Evolutionary conservation across 2,329 filamentous ascomycete genomes (phyloP).

Genomic region (Fusarium albidum): DNA sequence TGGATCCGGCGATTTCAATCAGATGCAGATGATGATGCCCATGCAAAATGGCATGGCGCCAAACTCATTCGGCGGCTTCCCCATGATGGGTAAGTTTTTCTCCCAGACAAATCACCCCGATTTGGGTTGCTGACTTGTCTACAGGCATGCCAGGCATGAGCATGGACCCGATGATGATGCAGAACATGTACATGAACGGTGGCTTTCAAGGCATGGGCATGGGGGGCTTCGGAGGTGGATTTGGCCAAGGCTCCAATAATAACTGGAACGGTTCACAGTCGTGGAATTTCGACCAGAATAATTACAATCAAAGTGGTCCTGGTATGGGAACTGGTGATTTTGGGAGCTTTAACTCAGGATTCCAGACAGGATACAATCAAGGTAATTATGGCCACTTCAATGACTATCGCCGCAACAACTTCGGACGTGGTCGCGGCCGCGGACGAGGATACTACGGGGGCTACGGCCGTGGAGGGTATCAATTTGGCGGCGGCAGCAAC

Average conservation of each 20-base stretch:
- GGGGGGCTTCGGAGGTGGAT: constrained; percentile 76
- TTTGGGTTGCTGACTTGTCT: constrained; percentile 40
- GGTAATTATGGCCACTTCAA: constrained; percentile 86
- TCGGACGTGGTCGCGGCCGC: constrained; percentile 71
- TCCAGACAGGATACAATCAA: constrained; percentile 80
- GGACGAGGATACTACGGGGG: constrained; percentile 69
- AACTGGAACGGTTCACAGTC: constrained; percentile 83
- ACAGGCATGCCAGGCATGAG: constrained; percentile 81
- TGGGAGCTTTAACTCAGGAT: constrained; percentile 81
- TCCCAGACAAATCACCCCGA: neutral
- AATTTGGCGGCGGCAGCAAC: constrained; percentile 51
- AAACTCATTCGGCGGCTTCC: constrained; percentile 64
- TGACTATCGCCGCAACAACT: constrained; percentile 77
- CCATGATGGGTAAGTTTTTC: constrained; percentile 84
- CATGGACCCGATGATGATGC: constrained; percentile 83
- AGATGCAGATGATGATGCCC: constrained; percentile 84
- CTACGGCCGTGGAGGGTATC: constrained; percentile 64
- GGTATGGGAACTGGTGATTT: constrained; percentile 83
- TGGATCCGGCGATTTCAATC: constrained; percentile 72
- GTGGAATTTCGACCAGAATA: constrained; percentile 88
- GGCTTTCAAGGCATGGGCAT: constrained; percentile 84
- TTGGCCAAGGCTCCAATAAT: constrained; percentile 71
- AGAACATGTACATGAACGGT: constrained; percentile 82
- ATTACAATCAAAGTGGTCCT: constrained; percentile 87
- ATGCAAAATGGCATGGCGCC: constrained; percentile 74